Conservation (phyloP, 495 filamentous ascomycete species). For the Talaromyces wortmannii region DNA sequence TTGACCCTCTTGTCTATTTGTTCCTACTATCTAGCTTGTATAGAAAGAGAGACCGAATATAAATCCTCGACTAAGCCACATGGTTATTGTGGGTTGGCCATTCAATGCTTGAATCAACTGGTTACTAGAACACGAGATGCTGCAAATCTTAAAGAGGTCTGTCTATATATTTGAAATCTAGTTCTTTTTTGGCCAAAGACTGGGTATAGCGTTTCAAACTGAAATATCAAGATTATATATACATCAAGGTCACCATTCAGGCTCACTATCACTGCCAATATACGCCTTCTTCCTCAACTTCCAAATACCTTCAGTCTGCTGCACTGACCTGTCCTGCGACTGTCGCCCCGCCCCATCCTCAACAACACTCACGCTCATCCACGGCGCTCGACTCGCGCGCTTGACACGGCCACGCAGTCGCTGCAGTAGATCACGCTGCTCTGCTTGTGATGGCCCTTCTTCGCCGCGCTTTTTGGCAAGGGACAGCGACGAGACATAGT, state of each 20-base stretch:
- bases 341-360: conserved; percentile 27
- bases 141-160: no score
- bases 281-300: conserved; percentile 40
- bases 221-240: background rate
- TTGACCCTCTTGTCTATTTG: no score
- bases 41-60: no score
- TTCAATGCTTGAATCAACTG: no score
- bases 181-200: no score
- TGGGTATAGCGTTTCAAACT: no score
- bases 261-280: conserved; percentile 34
- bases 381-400: conserved; percentile 36
- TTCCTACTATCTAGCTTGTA: no score
- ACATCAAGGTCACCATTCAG: conserved; percentile 18
- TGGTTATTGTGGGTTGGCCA: no score
- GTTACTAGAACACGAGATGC: no score
- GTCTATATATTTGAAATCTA: no score
- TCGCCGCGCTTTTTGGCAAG: conserved; percentile 16
- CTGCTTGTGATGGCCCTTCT: conserved; percentile 6
- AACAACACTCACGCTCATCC: conserved; percentile 40
- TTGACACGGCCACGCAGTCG: conserved; percentile 26
- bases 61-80: no score
- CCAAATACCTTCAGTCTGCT: conserved; percentile 20
- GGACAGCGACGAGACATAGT: conserved; percentile 17
- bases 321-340: conserved; percentile 19
- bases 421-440: conserved; percentile 15